Evolutionary conservation across 805 yeast species (phyloP).

Genomic region (Blastobotrys mokoenaii): DNA sequence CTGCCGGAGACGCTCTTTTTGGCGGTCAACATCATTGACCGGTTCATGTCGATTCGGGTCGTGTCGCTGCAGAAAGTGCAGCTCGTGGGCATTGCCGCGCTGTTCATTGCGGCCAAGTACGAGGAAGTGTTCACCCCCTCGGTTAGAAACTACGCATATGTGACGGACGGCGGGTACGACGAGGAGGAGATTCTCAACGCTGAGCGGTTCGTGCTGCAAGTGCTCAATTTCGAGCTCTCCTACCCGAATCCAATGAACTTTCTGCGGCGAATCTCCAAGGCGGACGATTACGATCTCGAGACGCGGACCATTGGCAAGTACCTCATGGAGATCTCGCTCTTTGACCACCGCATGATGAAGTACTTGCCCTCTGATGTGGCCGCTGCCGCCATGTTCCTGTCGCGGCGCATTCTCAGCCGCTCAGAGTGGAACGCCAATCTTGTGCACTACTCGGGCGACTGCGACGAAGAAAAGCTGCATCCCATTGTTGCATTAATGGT

Average conservation of each 20-base stretch:
- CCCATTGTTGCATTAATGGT: conserved; percentile 68
- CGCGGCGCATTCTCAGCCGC: conserved; percentile 63
- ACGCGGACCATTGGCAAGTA: conserved; percentile 82
- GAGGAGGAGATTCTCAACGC: conserved; percentile 77
- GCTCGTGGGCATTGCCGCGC: conserved; percentile 73
- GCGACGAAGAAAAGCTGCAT: conserved; percentile 59
- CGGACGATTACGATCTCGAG: conserved; percentile 80
- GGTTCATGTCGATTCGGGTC: conserved; percentile 67
- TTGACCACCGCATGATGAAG: conserved; percentile 69
- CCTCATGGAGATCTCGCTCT: conserved; percentile 64
- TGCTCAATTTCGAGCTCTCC: conserved; percentile 64
- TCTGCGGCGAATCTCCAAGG: conserved; percentile 78
- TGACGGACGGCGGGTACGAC: conserved; percentile 77
- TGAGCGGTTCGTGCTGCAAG: conserved; percentile 68
- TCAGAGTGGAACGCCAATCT: conserved; percentile 76
- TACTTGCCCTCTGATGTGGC: conserved; percentile 68
- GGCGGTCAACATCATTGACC: conserved; percentile 79
- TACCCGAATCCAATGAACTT: conserved; percentile 90
- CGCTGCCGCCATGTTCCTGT: conserved; percentile 82
- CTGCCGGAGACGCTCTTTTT: conserved; percentile 79
- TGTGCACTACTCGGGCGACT: conserved; percentile 88
- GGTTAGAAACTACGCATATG: conserved; percentile 75
- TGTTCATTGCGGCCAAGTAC: conserved; percentile 86
- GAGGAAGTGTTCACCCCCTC: conserved; percentile 89
- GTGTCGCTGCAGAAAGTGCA: conserved; percentile 77